Evolutionary conservation across 2,329 filamentous ascomycete species (phyloP).

Genomic region (Lecanicillium sp.): DNA sequence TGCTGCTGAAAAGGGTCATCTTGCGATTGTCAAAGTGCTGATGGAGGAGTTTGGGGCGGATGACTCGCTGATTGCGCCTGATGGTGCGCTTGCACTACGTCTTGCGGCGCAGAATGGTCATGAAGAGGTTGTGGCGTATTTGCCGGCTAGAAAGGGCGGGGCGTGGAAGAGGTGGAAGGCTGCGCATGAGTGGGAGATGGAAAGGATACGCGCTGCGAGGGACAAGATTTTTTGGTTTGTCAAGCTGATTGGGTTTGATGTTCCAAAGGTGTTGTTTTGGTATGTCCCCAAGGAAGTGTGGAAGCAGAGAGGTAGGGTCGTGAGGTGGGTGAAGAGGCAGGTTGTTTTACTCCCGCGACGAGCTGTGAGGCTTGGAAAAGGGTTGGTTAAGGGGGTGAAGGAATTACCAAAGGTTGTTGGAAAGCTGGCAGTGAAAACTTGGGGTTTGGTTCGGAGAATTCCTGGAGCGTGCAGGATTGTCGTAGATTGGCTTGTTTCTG

Average conservation of each 20-base stretch:
- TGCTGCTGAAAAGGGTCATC: slow-evolving; percentile 30
- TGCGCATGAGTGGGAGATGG: slow-evolving; percentile 21
- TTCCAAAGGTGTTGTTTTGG: slow-evolving; percentile 22
- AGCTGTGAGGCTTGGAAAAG: slow-evolving; percentile 13
- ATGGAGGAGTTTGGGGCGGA: slow-evolving; percentile 31
- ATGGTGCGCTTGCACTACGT: slow-evolving; percentile 35
- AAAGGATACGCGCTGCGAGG: slow-evolving; percentile 15
- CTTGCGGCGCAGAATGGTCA: slow-evolving; percentile 33
- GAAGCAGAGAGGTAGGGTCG: slow-evolving; percentile 18
- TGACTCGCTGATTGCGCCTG: slow-evolving; percentile 33
- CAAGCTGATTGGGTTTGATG: slow-evolving; percentile 18
- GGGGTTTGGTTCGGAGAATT: slow-evolving; percentile 14
- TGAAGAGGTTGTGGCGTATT: slow-evolving; percentile 32
- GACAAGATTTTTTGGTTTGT: slow-evolving; percentile 16
- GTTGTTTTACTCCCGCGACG: slow-evolving; percentile 17
- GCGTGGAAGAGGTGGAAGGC: slow-evolving; percentile 27
- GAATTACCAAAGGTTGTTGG: slow-evolving; percentile 14
- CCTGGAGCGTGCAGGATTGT: slow-evolving; percentile 18
- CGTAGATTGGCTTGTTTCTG: slow-evolving; percentile 20
- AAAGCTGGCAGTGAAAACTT: slow-evolving; percentile 10
- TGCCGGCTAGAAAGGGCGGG: slow-evolving; percentile 30
- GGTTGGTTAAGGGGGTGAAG: slow-evolving; percentile 13
- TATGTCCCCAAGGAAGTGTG: slow-evolving; percentile 18
- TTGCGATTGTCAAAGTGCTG: slow-evolving; percentile 32
- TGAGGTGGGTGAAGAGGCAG: slow-evolving; percentile 21